A percentile compares a stretch with the other conserved stretches of the same genome.
phyloP scores from a whole-genome alignment of 192 early-diverging fungal genomes.

The Dispira parvispora region DNA sequence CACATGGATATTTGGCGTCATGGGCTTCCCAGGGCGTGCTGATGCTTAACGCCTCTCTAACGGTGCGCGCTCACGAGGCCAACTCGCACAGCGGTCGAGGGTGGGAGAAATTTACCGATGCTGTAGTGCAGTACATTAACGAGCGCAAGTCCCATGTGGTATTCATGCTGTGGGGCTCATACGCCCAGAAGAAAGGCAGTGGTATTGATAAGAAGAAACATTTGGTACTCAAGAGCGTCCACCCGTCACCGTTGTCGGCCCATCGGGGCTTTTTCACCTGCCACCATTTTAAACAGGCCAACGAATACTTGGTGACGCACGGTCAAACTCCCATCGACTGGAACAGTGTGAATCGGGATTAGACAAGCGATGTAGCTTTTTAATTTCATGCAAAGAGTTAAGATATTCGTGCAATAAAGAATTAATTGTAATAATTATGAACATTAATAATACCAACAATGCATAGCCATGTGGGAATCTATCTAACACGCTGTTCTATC shows the following conservation, averaged over 20 bases:
- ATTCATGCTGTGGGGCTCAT: constrained; percentile 87
- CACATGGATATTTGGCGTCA: constrained; percentile 61
- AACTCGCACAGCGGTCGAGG: constrained; percentile 67
- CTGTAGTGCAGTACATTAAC: constrained; percentile 58
- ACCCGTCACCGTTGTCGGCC: constrained; percentile 82
- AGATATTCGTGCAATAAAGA: too few relatives aligned
- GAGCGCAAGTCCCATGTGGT: constrained; percentile 43
- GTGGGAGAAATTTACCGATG: constrained; percentile 80
- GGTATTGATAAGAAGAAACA: constrained; percentile 63
- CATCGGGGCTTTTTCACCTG: constrained; percentile 76
- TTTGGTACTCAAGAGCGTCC: constrained; percentile 65
- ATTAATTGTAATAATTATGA: too few relatives aligned
- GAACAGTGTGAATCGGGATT: constrained; percentile 24
- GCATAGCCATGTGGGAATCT: too few relatives aligned
- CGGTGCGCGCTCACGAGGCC: constrained; percentile 60
- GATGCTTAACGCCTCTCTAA: constrained; percentile 75
- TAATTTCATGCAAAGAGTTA: too few relatives aligned
- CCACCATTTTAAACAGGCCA: constrained; percentile 72
- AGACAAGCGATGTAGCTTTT: too few relatives aligned
- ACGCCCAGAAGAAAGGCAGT: constrained; percentile 73
- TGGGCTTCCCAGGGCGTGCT: constrained; percentile 81
- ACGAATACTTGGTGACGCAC: constrained; percentile 52
- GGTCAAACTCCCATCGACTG: constrained; percentile 51
- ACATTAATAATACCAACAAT: too few relatives aligned
- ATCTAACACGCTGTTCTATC: too few relatives aligned